These are phyloP conservation scores for Alternaria viburni DNA, from an alignment of 2,329 filamentous ascomycete genomes.

Conservation along the genomic window DNA sequence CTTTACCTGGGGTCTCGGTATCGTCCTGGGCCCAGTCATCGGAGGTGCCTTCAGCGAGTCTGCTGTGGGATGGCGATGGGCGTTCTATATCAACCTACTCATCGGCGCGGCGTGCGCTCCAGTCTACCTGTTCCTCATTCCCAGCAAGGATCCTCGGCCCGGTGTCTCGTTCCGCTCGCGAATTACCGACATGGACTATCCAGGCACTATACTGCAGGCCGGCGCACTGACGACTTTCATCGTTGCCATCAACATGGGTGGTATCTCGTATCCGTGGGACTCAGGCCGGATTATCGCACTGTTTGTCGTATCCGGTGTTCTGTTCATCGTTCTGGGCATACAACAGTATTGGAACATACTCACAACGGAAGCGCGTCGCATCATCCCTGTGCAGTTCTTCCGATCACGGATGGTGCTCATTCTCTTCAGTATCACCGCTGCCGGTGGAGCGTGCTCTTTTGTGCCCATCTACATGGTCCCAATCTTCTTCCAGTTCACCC, in stretches of 20 bases:
- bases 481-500: conserved; percentile 35
- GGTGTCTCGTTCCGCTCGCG: background rate
- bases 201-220: background rate
- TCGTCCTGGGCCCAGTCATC: conserved; percentile 55
- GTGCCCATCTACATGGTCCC: conserved; percentile 32
- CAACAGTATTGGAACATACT: background rate
- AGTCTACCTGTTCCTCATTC: background rate
- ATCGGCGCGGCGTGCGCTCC: conserved; percentile 54
- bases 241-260: background rate
- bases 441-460: background rate
- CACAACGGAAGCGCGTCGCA: background rate
- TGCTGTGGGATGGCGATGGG: conserved; percentile 51
- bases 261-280: background rate
- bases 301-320: background rate
- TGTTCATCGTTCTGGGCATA: background rate
- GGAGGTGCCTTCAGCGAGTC: conserved; percentile 55
- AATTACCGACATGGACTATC: background rate
- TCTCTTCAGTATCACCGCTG: background rate
- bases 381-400: background rate
- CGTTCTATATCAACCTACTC: conserved; percentile 64
- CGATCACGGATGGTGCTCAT: background rate
- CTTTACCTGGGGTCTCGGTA: conserved; percentile 53
- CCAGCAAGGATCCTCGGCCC: background rate
- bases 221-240: background rate
- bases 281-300: background rate